These are phyloP conservation scores for Lactarius pseudohatsudake DNA, from an alignment of 768 basidiomycete genomes.

Conservation along the genomic window DNA sequence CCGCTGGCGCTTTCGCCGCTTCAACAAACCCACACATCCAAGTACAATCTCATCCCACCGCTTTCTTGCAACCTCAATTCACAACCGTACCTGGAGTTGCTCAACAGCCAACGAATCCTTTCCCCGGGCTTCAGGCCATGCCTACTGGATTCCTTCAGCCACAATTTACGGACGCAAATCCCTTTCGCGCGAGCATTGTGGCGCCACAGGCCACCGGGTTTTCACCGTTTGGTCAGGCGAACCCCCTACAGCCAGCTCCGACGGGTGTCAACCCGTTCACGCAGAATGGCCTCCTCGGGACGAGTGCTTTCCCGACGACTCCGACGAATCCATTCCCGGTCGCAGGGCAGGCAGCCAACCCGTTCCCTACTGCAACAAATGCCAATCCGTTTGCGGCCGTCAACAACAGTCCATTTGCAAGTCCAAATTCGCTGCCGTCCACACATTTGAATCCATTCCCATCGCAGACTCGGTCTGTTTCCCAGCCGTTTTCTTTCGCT, in stretches of 20 bases:
- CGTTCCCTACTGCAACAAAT: constrained; percentile 16
- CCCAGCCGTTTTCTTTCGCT: constrained; percentile 21
- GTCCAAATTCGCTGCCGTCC: constrained; percentile 6
- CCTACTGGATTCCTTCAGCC: constrained; percentile 48
- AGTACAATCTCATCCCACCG: constrained; percentile 47
- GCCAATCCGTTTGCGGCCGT: constrained; percentile 17
- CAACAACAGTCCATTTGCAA: not conserved
- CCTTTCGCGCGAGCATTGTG: constrained; percentile 76
- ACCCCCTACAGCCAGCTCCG: constrained; percentile 15
- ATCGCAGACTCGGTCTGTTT: not conserved
- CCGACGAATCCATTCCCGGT: constrained; percentile 17
- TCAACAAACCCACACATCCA: constrained; percentile 43
- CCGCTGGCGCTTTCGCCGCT: constrained; percentile 53
- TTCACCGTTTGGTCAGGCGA: constrained; percentile 23
- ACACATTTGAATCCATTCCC: constrained; percentile 17
- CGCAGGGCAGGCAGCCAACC: constrained; percentile 10
- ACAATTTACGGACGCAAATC: constrained; percentile 56
- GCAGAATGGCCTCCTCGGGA: constrained; percentile 14
- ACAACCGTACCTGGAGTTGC: constrained; percentile 22
- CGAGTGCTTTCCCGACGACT: constrained; percentile 9
- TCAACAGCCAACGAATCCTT: constrained; percentile 31
- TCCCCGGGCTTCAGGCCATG: constrained; percentile 56
- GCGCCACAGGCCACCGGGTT: constrained; percentile 28
- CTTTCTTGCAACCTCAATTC: constrained; percentile 42
- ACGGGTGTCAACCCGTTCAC: constrained; percentile 25